Evolutionary conservation across 257 asterid genomes (phyloP).

Genomic region (Datura wrightii): DNA sequence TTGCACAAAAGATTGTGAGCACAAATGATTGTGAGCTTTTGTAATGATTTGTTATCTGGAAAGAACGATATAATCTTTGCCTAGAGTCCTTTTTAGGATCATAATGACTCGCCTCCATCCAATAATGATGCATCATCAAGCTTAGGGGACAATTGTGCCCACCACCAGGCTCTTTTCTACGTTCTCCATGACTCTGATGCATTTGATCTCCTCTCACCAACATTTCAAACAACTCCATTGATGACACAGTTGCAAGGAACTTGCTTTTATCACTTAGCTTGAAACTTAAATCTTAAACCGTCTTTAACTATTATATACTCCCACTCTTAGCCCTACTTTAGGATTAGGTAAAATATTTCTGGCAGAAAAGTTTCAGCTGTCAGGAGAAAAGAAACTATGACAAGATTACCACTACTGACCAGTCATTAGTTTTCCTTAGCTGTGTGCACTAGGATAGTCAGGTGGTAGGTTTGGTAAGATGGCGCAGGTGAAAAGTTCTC

Average conservation of each 20-base stretch:
- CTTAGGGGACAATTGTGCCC: neutral
- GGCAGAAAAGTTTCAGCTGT: neutral
- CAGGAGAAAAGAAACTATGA: neutral
- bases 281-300: neutral
- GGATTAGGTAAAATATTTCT: neutral
- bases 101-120: neutral
- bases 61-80: neutral
- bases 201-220: neutral
- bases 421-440: neutral
- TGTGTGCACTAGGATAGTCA: neutral
- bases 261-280: constrained; percentile 20
- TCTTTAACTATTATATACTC: neutral
- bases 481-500: neutral
- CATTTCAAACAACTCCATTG: constrained; percentile 5
- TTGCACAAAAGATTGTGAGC: neutral
- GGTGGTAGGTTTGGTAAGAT: neutral
- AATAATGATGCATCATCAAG: neutral
- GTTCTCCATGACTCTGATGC: neutral
- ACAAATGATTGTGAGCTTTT: neutral
- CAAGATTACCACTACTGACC: neutral
- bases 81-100: constrained; percentile 25
- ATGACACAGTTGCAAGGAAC: neutral
- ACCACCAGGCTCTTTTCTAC: neutral
- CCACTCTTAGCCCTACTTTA: neutral
- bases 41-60: neutral